These are phyloP conservation scores for Cladorrhinum samala DNA, from an alignment of 495 filamentous ascomycete genomes.

Conservation along the genomic window DNA sequence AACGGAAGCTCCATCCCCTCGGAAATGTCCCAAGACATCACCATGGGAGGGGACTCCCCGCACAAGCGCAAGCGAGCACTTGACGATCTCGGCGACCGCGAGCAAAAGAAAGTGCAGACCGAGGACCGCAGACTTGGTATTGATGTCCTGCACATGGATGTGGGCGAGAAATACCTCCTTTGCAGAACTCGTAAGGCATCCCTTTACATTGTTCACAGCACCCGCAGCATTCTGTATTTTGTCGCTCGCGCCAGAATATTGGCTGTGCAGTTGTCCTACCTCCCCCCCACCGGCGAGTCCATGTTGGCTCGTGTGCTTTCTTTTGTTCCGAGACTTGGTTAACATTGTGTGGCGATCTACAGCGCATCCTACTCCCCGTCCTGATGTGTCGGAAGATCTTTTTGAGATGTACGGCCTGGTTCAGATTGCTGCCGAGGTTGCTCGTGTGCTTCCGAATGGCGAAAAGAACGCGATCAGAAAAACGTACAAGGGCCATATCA, in stretches of 20 bases:
- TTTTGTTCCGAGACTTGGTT: constrained; percentile 36
- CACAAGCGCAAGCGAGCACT: constrained; percentile 50
- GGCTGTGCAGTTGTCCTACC: not conserved
- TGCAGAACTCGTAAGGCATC: constrained; percentile 57
- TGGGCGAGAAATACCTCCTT: constrained; percentile 53
- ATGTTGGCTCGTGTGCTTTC: constrained; percentile 4
- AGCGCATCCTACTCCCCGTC: constrained; percentile 39
- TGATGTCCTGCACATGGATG: constrained; percentile 50
- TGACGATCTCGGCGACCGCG: constrained; percentile 42
- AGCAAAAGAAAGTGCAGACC: constrained; percentile 51
- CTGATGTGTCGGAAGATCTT: constrained; percentile 43
- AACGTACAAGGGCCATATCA: constrained; percentile 55
- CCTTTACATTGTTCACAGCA: constrained; percentile 25
- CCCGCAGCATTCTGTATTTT: constrained; percentile 4
- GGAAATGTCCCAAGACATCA: constrained; percentile 37
- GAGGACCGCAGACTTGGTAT: constrained; percentile 49
- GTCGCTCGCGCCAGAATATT: not conserved
- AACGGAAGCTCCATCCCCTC: constrained; percentile 45
- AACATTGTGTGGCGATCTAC: constrained; percentile 37
- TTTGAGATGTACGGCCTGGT: constrained; percentile 46
- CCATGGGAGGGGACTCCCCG: constrained; percentile 38
- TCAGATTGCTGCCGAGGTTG: constrained; percentile 45
- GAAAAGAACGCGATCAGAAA: constrained; percentile 53
- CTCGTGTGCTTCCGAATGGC: constrained; percentile 48
- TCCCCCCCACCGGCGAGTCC: not conserved